Evolutionary conservation across 1,284 basidiomycete species (phyloP), one percentile per base, ranked within the genome.

Genomic region (Leccinum griseonigrum): DNA sequence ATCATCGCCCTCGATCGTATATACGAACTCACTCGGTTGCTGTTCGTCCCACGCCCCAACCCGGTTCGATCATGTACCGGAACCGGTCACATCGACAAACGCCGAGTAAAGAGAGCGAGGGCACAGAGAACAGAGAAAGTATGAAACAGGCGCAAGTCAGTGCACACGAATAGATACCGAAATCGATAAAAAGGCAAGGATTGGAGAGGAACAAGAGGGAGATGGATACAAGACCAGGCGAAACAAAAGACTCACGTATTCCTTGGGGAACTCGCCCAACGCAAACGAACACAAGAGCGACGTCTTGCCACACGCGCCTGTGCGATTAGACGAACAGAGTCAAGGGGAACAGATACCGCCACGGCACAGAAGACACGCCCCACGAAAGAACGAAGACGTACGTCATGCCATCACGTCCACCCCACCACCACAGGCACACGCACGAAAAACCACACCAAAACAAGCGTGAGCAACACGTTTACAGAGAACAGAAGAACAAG

Each of bases 191-290:
- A 18, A 7, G 34, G 34, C 10, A 36, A 3, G 14, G 34, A 36
- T 14, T 36, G 43, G 43, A 46, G 43, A 46, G 18, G 9, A 6
- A 46, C 43, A 36, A 54, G 3, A 36, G 16, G 18, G 36, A 36
- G 22, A 36, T 9, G n/a, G 18, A 22, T 28, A 18, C 52, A 54
- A 54, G 51, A 29, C 28, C 26, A 10, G 10, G 14, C 52, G 40
- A 28, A 8, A 38, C 8, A 40, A 40, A n/a, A 10, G 55, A 62
- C 89, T 70, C 74, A 93, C 95, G 75, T 98, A 97, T 88, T 94
- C 92, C 77, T 95, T 94, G 52, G 96, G 97, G 72, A 99, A 98
- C 78, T 98, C 93, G 64, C 97, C 97, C 46, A 98, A 86, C 5
- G 95, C 94, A 76, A 98, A 98, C 26, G 94, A 92, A 72, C 89